Conservation (phyloP, 2,329 filamentous ascomycete species). For the Colletotrichum paranaense region DNA sequence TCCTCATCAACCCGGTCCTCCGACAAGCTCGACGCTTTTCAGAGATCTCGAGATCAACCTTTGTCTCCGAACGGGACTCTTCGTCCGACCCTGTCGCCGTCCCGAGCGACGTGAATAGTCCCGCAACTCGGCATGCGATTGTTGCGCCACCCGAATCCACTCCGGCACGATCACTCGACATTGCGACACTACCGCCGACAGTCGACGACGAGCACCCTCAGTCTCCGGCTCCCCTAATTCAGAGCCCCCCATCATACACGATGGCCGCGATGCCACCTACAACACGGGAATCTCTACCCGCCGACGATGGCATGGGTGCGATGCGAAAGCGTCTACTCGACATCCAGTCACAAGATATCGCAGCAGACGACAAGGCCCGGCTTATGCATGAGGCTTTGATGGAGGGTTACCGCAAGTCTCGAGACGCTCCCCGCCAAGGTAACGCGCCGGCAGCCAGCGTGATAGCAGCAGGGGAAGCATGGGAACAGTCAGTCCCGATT, state of each 20-base stretch:
- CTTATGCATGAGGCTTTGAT: slow-evolving; percentile 78
- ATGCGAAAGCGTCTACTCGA: slow-evolving; percentile 75
- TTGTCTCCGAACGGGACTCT: slow-evolving; percentile 49
- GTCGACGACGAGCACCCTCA: slow-evolving; percentile 29
- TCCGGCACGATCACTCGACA: slow-evolving; percentile 45
- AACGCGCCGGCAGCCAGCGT: background rate
- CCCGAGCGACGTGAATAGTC: slow-evolving; percentile 41
- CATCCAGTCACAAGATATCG: slow-evolving; percentile 72
- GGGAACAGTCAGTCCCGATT: slow-evolving; percentile 54
- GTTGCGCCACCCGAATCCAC: slow-evolving; percentile 40
- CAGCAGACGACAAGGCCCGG: slow-evolving; percentile 74
- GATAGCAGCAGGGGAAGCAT: slow-evolving; percentile 39
- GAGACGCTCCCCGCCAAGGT: slow-evolving; percentile 24
- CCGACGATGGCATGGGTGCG: slow-evolving; percentile 81
- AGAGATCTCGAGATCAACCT: slow-evolving; percentile 55
- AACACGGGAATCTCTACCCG: slow-evolving; percentile 62
- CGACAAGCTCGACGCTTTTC: slow-evolving; percentile 75
- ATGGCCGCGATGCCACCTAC: slow-evolving; percentile 14
- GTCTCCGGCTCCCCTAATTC: slow-evolving; percentile 27
- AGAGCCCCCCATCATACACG: slow-evolving; percentile 8
- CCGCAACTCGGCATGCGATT: slow-evolving; percentile 37
- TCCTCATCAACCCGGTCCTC: slow-evolving; percentile 74
- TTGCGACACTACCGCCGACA: slow-evolving; percentile 47
- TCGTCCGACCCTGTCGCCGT: slow-evolving; percentile 38
- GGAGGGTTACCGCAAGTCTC: slow-evolving; percentile 69